Evolutionary conservation across 1,139 yeast genomes (phyloP).

Genomic region (Pichia sp.): DNA sequence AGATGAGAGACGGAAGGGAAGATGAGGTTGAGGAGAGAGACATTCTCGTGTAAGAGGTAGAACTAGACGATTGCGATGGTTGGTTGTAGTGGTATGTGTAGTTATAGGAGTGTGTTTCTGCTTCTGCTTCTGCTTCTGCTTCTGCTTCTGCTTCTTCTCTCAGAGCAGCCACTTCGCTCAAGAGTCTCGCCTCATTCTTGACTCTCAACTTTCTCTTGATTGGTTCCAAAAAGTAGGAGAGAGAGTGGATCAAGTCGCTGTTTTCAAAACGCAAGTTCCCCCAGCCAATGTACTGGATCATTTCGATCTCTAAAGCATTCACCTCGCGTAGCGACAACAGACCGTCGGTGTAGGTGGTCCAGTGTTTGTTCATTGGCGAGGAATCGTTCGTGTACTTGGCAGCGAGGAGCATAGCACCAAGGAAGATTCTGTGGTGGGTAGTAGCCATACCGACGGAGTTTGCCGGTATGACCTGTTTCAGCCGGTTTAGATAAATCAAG

Average conservation of each 20-base stretch:
- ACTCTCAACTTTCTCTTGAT: conserved; percentile 47
- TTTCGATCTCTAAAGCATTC: conserved; percentile 86
- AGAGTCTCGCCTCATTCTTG: conserved; percentile 20
- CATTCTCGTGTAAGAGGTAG: not conserved
- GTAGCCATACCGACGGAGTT: conserved; percentile 92
- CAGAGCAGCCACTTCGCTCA: not conserved
- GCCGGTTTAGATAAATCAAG: conserved; percentile 71
- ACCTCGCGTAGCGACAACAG: conserved; percentile 72
- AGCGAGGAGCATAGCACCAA: conserved; percentile 81
- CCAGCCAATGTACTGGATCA: conserved; percentile 81
- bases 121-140: not conserved
- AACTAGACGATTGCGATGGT: not conserved
- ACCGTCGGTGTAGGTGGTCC: conserved; percentile 91
- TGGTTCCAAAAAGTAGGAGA: conserved; percentile 72
- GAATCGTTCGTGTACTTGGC: conserved; percentile 92
- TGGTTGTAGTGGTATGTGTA: not conserved
- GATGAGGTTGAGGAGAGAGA: conserved; percentile 13
- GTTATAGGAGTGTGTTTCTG: not conserved
- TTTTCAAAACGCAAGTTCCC: conserved; percentile 59
- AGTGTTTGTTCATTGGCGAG: conserved; percentile 90
- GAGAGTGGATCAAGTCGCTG: conserved; percentile 62
- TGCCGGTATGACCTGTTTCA: conserved; percentile 74
- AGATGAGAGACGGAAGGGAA: conserved; percentile 19
- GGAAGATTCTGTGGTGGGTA: conserved; percentile 85
- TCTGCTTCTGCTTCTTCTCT: not conserved